Evolutionary conservation across 768 basidiomycete species (phyloP).

Genomic region (Trichaptum fuscoviolaceum): DNA sequence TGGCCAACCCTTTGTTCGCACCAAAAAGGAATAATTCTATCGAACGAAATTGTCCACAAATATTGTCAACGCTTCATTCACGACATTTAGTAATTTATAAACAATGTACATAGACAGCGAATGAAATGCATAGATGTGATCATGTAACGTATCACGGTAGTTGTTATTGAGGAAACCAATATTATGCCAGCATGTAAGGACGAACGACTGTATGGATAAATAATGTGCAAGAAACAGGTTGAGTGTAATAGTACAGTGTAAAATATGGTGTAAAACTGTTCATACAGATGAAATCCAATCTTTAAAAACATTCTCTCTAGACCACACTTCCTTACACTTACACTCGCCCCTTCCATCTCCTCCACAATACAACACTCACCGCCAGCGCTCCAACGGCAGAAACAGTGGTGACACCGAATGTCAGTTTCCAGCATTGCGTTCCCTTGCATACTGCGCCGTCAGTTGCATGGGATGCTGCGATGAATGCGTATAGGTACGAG

Average conservation of each 20-base stretch:
- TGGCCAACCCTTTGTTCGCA: not conserved
- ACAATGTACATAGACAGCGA: no score
- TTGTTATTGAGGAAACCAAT: not conserved
- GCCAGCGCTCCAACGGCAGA: conserved; percentile 41
- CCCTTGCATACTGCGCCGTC: conserved; percentile 51
- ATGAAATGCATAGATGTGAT: no score
- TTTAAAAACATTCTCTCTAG: not conserved
- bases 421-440: conserved; percentile 55
- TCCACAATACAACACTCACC: conserved; percentile 50
- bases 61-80: not conserved
- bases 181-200: not conserved
- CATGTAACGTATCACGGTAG: no score
- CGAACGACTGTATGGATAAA: not conserved
- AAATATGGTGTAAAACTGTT: not conserved
- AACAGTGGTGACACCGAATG: conserved; percentile 50
- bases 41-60: not conserved
- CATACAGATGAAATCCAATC: not conserved
- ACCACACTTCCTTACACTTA: conserved; percentile 20
- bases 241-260: not conserved
- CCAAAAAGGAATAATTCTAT: not conserved
- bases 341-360: conserved; percentile 53
- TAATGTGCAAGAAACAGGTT: not conserved
- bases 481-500: conserved; percentile 74
- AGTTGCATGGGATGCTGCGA: conserved; percentile 46
- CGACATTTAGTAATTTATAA: no score